Base-by-base conservation (phyloP, 108 stramenopile genomes). In the Epipyxis sp. region DNA sequence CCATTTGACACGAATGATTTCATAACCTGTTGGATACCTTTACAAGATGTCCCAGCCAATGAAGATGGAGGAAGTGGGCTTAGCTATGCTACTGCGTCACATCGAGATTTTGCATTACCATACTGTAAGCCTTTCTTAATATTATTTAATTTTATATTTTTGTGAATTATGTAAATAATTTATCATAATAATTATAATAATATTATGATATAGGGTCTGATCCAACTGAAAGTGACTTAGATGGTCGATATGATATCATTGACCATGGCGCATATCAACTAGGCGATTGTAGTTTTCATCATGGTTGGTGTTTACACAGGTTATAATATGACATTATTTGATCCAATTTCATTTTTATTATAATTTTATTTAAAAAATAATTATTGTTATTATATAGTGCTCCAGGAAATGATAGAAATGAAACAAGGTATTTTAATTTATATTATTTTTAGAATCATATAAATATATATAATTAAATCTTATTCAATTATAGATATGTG, bases 1-100 rank as follows among this genome's bases (percentile, higher is more conserved):
- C 82, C 82, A 32, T 69, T 83, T 1, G 80, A 83, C 80, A 82
- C 77, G 29, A 83, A 83, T 78, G 80, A 81, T 43, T 77, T 81
- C 81, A 78, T 83, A 35, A 83, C 82, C 1, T 72, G 72, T 30
- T 83, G 82, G 82, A 20, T 83, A 69, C 82, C 82, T 1, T 78
- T 83, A 42, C 78, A 29, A n/a, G 43, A 40, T 54, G 54, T 74
- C 0, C 40, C 71, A 34, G 46, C 71, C 54, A 44, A 35, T 40
- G 79, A 79, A 69, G 80, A 77, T 10, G 82, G 82, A 27, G 82
- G 82, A 76, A 82, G 77, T 59, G 77, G 57, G 3, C 77, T 68
- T 30, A 1, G 42, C 69, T 79, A 72, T 54, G 78, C 78, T 29
- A 20, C 35, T 0, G 41, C 69, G 13, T 79, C 78, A 13, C 82